Evolutionary conservation across 305 asterid genomes (phyloP).

Genomic region (Fraxinus baroniana): DNA sequence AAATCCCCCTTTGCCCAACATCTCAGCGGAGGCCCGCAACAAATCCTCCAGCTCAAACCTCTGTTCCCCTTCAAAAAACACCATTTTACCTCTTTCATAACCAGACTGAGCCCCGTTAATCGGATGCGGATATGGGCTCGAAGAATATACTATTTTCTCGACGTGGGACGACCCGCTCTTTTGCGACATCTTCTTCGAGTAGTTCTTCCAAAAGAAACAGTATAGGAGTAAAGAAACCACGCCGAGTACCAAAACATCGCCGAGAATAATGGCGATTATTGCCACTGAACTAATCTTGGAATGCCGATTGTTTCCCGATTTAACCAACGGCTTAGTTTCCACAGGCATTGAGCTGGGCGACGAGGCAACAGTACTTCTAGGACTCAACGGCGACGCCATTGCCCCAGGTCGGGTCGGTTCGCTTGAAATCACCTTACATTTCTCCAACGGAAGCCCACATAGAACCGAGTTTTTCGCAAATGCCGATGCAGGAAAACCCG

Average conservation of each 20-base stretch:
- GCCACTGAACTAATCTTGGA: conserved; percentile 54
- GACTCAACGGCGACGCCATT: conserved; percentile 59
- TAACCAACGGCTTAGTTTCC: conserved; percentile 33
- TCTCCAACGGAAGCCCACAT: conserved; percentile 66
- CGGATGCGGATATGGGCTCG: conserved; percentile 71
- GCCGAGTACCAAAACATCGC: conserved; percentile 59
- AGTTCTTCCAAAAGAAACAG: conserved; percentile 58
- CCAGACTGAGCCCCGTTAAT: conserved; percentile 44
- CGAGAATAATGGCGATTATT: conserved; percentile 58
- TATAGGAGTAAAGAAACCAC: conserved; percentile 55
- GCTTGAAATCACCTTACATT: conserved; percentile 34
- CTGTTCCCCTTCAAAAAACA: conserved; percentile 73
- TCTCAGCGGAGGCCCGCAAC: conserved; percentile 90
- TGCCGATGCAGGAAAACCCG: conserved; percentile 54
- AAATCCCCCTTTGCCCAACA: conserved; percentile 92
- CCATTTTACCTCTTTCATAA: conserved; percentile 53
- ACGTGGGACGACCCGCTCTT: conserved; percentile 33
- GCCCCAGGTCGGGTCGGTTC: conserved; percentile 62
- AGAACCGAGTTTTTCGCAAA: conserved; percentile 44
- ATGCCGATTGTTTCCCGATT: conserved; percentile 28
- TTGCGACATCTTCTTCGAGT: conserved; percentile 29
- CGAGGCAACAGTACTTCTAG: conserved; percentile 41
- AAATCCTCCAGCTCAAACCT: conserved; percentile 90
- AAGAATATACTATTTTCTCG: conserved; percentile 73
- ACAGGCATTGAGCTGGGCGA: conserved; percentile 59